Evolutionary conservation across 176 grass and related monocot species (phyloP).

Genomic region (Phoenix dactylifera): DNA sequence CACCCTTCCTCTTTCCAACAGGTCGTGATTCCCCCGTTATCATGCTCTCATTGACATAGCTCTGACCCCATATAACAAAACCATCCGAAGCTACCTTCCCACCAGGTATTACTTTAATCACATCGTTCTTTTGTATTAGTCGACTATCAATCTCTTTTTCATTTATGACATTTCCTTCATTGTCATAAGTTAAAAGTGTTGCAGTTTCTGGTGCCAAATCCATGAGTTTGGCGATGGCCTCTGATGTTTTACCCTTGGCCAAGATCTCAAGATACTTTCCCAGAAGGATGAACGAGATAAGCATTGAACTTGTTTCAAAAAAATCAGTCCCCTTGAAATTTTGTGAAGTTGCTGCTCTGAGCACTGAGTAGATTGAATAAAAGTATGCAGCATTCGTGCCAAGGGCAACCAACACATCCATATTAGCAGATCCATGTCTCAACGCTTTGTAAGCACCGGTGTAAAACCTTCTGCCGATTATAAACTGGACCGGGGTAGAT

Average conservation of each 20-base stretch:
- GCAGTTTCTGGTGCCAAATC: slow-evolving; percentile 81
- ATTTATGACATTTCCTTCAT: slow-evolving; percentile 42
- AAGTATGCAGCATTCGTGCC: slow-evolving; percentile 90
- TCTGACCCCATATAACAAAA: slow-evolving; percentile 89
- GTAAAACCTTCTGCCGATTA: slow-evolving; percentile 84
- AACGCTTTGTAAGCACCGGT: slow-evolving; percentile 74
- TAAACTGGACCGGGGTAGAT: slow-evolving; percentile 86
- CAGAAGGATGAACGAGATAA: slow-evolving; percentile 92
- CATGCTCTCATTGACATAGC: slow-evolving; percentile 98
- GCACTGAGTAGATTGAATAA: slow-evolving; percentile 77
- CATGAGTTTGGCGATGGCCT: slow-evolving; percentile 93
- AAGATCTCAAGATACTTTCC: slow-evolving; percentile 97
- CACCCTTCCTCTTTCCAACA: slow-evolving; percentile 82
- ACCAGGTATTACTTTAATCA: slow-evolving; percentile 82
- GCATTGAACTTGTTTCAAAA: slow-evolving; percentile 98
- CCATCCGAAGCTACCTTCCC: slow-evolving; percentile 90
- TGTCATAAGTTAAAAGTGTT: slow-evolving; percentile 45
- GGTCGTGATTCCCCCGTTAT: slow-evolving; percentile 82
- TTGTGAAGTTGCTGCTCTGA: slow-evolving; percentile 63
- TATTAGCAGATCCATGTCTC: slow-evolving; percentile 68
- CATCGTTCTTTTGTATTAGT: slow-evolving; percentile 95
- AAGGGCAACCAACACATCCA: slow-evolving; percentile 94
- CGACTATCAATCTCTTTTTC: slow-evolving; percentile 85
- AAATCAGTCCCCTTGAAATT: slow-evolving; percentile 73
- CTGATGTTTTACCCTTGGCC: slow-evolving; percentile 94